Conservation (phyloP, 139 green algal species). For the Spirogloea muscicola region DNA sequence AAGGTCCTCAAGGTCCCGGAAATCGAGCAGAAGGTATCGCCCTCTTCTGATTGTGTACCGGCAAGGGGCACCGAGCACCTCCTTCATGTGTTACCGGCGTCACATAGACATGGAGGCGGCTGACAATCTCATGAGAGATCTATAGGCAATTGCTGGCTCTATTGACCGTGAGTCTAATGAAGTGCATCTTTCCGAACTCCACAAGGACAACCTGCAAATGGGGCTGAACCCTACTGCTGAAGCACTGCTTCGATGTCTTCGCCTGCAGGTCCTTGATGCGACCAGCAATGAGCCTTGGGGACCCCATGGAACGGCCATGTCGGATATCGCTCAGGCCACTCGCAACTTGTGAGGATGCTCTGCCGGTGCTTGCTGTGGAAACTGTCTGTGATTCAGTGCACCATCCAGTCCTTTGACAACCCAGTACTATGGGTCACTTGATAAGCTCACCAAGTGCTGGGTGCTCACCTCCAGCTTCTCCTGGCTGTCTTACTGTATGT, state of each 20-base stretch:
- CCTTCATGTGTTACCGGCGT: neutral
- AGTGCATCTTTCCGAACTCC: neutral
- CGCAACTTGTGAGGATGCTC: conserved; percentile 1
- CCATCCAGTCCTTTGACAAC: neutral
- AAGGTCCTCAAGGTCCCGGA: conserved; percentile 39
- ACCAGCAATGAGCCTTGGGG: conserved; percentile 60
- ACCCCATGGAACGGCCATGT: conserved; percentile 53
- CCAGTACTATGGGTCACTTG: neutral
- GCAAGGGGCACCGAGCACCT: neutral
- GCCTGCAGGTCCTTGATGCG: conserved; percentile 48
- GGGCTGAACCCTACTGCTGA: neutral
- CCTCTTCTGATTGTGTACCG: neutral
- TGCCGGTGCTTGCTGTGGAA: neutral
- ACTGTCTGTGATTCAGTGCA: neutral
- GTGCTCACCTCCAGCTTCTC: neutral
- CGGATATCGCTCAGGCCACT: conserved; percentile 46
- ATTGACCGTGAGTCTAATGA: neutral
- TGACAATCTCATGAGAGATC: neutral
- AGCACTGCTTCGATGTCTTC: neutral
- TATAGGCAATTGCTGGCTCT: neutral
- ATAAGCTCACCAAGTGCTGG: neutral
- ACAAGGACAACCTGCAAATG: neutral
- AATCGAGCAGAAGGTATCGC: conserved; percentile 38
- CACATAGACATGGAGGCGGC: neutral
- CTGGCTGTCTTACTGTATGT: conserved; percentile 2